These are phyloP conservation scores for Barnettozyma californica DNA, from an alignment of 805 yeast genomes.

Conservation along the genomic window DNA sequence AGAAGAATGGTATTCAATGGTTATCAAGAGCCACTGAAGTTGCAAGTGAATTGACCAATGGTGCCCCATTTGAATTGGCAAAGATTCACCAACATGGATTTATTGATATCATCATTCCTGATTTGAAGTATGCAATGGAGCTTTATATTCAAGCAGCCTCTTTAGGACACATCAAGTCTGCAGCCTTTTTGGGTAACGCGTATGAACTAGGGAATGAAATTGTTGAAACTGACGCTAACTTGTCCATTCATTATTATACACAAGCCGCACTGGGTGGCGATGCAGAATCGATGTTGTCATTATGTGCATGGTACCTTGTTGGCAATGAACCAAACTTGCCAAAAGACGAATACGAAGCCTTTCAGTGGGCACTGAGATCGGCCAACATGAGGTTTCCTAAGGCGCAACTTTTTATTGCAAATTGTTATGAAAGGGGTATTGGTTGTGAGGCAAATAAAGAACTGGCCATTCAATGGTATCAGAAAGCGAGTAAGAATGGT, in stretches of 20 bases:
- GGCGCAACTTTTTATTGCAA: slow-evolving; percentile 82
- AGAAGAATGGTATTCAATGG: slow-evolving; percentile 91
- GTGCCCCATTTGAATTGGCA: slow-evolving; percentile 93
- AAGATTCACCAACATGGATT: slow-evolving; percentile 81
- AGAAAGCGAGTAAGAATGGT: slow-evolving; percentile 61
- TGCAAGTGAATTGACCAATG: slow-evolving; percentile 79
- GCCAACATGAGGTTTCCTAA: slow-evolving; percentile 70
- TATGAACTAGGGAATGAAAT: slow-evolving; percentile 71
- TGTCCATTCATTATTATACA: slow-evolving; percentile 89
- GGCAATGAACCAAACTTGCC: slow-evolving; percentile 84
- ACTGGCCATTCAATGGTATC: slow-evolving; percentile 71
- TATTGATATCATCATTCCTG: slow-evolving; percentile 80
- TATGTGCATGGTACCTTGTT: slow-evolving; percentile 95
- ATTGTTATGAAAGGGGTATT: slow-evolving; percentile 80
- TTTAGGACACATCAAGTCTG: slow-evolving; percentile 77
- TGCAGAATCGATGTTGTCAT: slow-evolving; percentile 81
- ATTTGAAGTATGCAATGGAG: slow-evolving; percentile 77
- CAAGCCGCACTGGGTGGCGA: slow-evolving; percentile 88
- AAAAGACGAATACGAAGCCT: slow-evolving; percentile 78
- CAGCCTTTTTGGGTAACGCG: slow-evolving; percentile 71
- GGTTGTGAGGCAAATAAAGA: slow-evolving; percentile 62
- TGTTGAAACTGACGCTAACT: slow-evolving; percentile 71
- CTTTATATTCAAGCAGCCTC: slow-evolving; percentile 85
- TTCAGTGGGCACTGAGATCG: slow-evolving; percentile 89
- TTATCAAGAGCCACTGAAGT: slow-evolving; percentile 77